Evolutionary conservation across 495 filamentous ascomycete species (phyloP).

Genomic region (Achaetomiella virescens): DNA sequence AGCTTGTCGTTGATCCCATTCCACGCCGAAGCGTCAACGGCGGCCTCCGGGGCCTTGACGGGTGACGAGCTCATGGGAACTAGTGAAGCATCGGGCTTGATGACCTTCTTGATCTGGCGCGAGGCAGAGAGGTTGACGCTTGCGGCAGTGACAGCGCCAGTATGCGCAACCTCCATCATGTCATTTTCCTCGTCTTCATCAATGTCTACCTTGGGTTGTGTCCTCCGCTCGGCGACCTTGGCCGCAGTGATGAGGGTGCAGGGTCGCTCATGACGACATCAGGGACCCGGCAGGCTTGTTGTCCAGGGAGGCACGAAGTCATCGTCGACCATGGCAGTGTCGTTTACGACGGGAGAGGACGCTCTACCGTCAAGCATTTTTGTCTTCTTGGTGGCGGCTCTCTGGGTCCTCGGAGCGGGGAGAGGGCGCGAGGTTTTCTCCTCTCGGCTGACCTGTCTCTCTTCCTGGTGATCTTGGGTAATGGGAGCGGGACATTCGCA

Average conservation of each 20-base stretch:
- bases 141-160: slow-evolving; percentile 55
- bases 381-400: slow-evolving; percentile 43
- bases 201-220: slow-evolving; percentile 51
- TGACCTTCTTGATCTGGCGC: slow-evolving; percentile 69
- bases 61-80: slow-evolving; percentile 74
- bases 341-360: slow-evolving; percentile 36
- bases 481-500: slow-evolving; percentile 61
- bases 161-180: slow-evolving; percentile 77
- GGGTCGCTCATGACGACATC: slow-evolving; percentile 76
- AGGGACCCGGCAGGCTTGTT: slow-evolving; percentile 41
- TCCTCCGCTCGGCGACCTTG: slow-evolving; percentile 72
- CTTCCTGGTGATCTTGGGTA: slow-evolving; percentile 48
- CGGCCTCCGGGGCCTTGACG: slow-evolving; percentile 46
- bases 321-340: slow-evolving; percentile 49
- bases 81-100: slow-evolving; percentile 57
- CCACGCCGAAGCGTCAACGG: slow-evolving; percentile 79
- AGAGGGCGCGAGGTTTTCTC: slow-evolving; percentile 71
- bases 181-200: slow-evolving; percentile 70
- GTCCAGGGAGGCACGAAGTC: slow-evolving; percentile 46
- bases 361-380: slow-evolving; percentile 42
- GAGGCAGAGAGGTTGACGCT: slow-evolving; percentile 85
- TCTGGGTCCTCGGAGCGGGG: slow-evolving; percentile 53
- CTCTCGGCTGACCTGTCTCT: slow-evolving; percentile 65
- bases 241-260: slow-evolving; percentile 74
- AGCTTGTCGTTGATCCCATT: slow-evolving; percentile 79